Base-by-base conservation (phyloP, 2,329 filamentous ascomycete species). In the Capronia coronata region DNA sequence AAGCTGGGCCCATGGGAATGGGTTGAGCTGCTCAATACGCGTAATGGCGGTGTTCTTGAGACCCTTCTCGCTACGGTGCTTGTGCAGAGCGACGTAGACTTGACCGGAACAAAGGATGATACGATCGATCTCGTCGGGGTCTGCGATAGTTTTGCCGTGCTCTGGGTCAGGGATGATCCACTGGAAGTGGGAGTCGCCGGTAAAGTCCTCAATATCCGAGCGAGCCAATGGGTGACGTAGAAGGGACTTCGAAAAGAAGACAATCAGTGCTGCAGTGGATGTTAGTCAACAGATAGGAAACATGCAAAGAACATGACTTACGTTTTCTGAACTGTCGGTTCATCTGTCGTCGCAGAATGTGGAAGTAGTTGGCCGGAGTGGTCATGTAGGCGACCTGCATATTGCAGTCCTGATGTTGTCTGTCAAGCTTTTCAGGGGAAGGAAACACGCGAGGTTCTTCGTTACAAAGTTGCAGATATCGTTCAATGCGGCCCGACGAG, bases 361-460 rank as follows among this genome's bases (percentile, higher is more conserved):
- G 93, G 84, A 98, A 98, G 67, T 94, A 71, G 72, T 98, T 98
- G 59, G 91, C 80, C 22, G 93, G 93, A 40, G 85, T 87, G n/a
- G 93, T 98, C 82, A 94, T 90, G 77, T 93, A 95, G 48, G 84
- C 89, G 67, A 98, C 86, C 75, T 98, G 93, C 83, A 98, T 94
- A 75, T 98, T 98, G 78, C 89, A 95, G 74, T 98, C 93, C 75
- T 98, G 93, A 75, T 98, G 93, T 72, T 97, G 93, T 61, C 93
- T 88, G 48, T 94, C 84, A 54, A 97, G 81, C 77, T 93, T 96
- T 59, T 95, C 89, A 25, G 79, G 76, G 1, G 82, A 77, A 46
- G 93, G 93, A 83, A 89, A 98, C 63, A 93, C 80, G 57, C 93
- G 87, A 49, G 93, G 90, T 66, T 98, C 93, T 70, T 98, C 93